These are phyloP conservation scores for Fusarium scirpi DNA, from an alignment of 2,329 filamentous ascomycete species.

Conservation along the genomic window DNA sequence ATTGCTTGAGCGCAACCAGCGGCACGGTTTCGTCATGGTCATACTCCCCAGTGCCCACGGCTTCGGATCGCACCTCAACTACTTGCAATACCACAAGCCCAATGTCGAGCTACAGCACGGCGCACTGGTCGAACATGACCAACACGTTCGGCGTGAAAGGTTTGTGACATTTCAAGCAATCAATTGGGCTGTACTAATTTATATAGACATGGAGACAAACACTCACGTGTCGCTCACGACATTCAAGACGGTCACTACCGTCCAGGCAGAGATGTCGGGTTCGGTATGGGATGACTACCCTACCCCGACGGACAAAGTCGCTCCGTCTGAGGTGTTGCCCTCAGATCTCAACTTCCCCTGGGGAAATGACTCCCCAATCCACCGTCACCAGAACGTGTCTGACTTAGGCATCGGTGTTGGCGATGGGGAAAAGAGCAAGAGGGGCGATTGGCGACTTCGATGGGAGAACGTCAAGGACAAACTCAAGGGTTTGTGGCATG, in stretches of 20 bases:
- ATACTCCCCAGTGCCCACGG: conserved; percentile 23
- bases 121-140: conserved; percentile 37
- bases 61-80: conserved; percentile 19
- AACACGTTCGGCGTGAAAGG: conserved; percentile 24
- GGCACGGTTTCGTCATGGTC: conserved; percentile 15
- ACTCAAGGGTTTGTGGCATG: conserved; percentile 32
- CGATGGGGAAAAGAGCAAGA: conserved; percentile 16
- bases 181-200: conserved; percentile 7
- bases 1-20: conserved; percentile 20
- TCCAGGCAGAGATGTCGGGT: conserved; percentile 2
- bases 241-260: conserved; percentile 38
- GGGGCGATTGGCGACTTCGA: conserved; percentile 14
- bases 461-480: conserved; percentile 35
- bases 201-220: conserved; percentile 12
- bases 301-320: conserved; percentile 32
- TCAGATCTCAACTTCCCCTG: conserved; percentile 53
- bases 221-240: conserved; percentile 35
- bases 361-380: conserved; percentile 52
- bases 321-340: conserved; percentile 41
- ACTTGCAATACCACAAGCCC: conserved; percentile 44
- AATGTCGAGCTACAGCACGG: conserved; percentile 20
- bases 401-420: conserved; percentile 42
- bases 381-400: conserved; percentile 51
- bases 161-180: conserved; percentile 17
- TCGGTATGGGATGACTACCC: conserved; percentile 29